Evolutionary conservation across 139 green algal genomes (phyloP).

Genomic region (Mesostigma viride): DNA sequence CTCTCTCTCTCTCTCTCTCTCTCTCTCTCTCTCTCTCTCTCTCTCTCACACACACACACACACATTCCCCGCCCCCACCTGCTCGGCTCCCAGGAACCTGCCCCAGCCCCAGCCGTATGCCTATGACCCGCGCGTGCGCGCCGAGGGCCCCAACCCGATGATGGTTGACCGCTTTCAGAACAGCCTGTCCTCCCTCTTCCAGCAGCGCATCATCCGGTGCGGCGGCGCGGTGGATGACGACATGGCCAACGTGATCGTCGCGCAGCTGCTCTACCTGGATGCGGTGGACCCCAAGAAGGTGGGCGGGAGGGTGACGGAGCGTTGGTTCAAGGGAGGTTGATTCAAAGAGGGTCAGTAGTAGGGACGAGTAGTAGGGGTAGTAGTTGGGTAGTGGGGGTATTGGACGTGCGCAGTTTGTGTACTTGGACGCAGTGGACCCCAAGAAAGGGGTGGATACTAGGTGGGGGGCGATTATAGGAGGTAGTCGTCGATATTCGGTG

Average conservation of each 20-base stretch:
- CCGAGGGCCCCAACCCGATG: constrained; percentile 68
- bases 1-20: too few species aligned
- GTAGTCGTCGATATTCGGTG: too few species aligned
- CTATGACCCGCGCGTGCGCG: constrained; percentile 6
- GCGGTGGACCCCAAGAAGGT: constrained; percentile 52
- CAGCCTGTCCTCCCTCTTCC: constrained; percentile 93
- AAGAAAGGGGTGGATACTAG: constrained; percentile 50
- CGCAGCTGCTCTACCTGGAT: constrained; percentile 94
- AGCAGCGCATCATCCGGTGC: constrained; percentile 75
- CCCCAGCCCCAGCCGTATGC: neutral
- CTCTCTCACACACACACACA: too few species aligned
- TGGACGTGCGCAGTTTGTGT: constrained; percentile 92
- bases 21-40: too few species aligned
- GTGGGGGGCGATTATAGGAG: too few species aligned
- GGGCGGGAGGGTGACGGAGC: too few species aligned
- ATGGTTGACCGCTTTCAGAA: constrained; percentile 93
- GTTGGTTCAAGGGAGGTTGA: too few species aligned
- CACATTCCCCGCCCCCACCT: too few species aligned
- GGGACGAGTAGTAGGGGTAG: too few species aligned
- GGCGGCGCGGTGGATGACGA: constrained; percentile 98
- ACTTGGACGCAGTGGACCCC: constrained; percentile 75
- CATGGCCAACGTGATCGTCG: constrained; percentile 97
- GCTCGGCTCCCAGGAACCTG: neutral
- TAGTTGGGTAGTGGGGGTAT: too few species aligned
- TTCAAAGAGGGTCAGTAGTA: too few species aligned